Percentiles rank a stretch among this genome's conserved stretches.
These are phyloP conservation scores for Obelidium mucronatum DNA, from an alignment of 192 early-diverging fungal species.

Conservation along the genomic window DNA sequence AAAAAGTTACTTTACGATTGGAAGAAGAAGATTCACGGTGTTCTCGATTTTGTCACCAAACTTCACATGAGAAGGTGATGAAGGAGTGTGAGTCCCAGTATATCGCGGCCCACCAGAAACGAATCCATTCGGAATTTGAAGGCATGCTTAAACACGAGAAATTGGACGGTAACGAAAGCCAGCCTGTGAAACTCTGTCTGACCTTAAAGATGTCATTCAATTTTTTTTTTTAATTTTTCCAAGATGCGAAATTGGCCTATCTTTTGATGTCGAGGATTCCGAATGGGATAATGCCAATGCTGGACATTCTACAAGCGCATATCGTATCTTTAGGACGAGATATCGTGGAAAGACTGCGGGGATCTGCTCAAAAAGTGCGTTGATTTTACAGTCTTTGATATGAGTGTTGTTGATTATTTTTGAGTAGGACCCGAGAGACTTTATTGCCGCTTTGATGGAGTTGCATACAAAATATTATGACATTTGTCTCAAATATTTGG, in stretches of 20 bases:
- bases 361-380: slow-evolving; percentile 58
- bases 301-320: slow-evolving; percentile 70
- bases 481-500: slow-evolving; percentile 67
- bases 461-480: slow-evolving; percentile 71
- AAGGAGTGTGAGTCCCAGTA: slow-evolving; percentile 80
- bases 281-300: slow-evolving; percentile 65
- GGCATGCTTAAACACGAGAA: slow-evolving; percentile 70
- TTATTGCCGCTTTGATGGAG: slow-evolving; percentile 70
- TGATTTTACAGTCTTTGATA: too few species aligned
- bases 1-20: slow-evolving; percentile 62
- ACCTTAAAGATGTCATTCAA: not conserved
- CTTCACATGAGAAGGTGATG: slow-evolving; percentile 73
- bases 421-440: slow-evolving; percentile 75
- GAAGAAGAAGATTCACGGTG: slow-evolving; percentile 69
- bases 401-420: not conserved
- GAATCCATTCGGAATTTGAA: slow-evolving; percentile 73
- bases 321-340: slow-evolving; percentile 65
- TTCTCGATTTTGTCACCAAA: slow-evolving; percentile 66
- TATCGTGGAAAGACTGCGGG: slow-evolving; percentile 56
- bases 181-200: not conserved
- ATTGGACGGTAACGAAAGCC: slow-evolving; percentile 55
- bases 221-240: not conserved
- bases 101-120: slow-evolving; percentile 67
- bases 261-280: slow-evolving; percentile 69
- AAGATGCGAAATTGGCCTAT: slow-evolving; percentile 76